These are phyloP conservation scores for Nothophaeocryptopus gaeumannii DNA, from an alignment of 2,329 filamentous ascomycete species.

Conservation along the genomic window DNA sequence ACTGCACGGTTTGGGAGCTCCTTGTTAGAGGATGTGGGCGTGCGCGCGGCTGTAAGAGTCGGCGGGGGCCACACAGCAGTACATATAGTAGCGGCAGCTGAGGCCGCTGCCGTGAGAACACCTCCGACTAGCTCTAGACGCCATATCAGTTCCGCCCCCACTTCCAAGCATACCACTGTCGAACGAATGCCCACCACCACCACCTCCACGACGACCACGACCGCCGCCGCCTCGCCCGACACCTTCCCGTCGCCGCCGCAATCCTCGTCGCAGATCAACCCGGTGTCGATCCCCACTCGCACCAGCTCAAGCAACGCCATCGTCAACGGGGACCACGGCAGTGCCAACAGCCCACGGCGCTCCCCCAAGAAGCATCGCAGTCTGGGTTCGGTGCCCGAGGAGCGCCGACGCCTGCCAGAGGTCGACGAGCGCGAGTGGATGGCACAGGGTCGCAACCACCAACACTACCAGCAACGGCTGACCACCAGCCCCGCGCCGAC, in stretches of 20 bases:
- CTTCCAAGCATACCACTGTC: constrained; percentile 3
- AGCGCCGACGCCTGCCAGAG: constrained; percentile 18
- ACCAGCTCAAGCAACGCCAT: constrained; percentile 64
- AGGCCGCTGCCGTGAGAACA: too few relatives aligned
- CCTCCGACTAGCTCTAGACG: background rate
- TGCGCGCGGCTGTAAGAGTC: too few relatives aligned
- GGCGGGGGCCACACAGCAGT: too few relatives aligned
- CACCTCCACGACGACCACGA: constrained; percentile 7
- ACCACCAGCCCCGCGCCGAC: constrained; percentile 26
- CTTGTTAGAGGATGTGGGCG: too few relatives aligned
- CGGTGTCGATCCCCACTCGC: constrained; percentile 61
- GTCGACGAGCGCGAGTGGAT: constrained; percentile 32
- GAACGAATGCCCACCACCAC: constrained; percentile 14
- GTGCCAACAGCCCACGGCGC: constrained; percentile 12
- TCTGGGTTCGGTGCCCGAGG: constrained; percentile 24
- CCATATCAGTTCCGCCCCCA: background rate
- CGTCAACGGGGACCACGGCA: constrained; percentile 32
- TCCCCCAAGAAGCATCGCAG: constrained; percentile 25
- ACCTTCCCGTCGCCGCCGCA: constrained; percentile 2
- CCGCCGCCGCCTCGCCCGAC: constrained; percentile 1
- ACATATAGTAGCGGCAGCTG: too few relatives aligned
- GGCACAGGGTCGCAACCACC: constrained; percentile 21
- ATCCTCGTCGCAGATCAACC: constrained; percentile 22
- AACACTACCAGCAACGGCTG: constrained; percentile 24
- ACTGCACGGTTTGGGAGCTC: too few relatives aligned